Evolutionary conservation across 148 eudicot species (phyloP), one percentile per base, ranked within the genome.

Genomic region (Dianthus caryophyllus): DNA sequence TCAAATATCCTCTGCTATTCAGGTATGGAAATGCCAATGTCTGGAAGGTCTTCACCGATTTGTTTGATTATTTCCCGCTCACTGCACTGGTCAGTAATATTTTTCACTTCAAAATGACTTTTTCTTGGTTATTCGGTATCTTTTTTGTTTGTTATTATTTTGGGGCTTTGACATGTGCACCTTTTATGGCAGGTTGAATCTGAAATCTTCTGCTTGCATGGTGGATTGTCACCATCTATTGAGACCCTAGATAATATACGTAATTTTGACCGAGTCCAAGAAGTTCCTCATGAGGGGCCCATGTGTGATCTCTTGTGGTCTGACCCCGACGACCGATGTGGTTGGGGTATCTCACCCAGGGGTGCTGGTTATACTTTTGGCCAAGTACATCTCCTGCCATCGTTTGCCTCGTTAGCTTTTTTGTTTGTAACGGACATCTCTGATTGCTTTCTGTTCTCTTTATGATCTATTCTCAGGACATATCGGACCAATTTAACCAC

Each of bases 21-120:
- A 94, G 99, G 90, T 94, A 94, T 69, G 99, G 99, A 10, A 94
- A 84, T 82, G 99, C 99, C 43, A 94, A 84, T 82, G 99, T 94
- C 53, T 94, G 99, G 99, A 94, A 94, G 90, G 87, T 71, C 70
- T 94, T 94, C 83, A 94, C 99, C 6, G 99, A 94, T 73, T 85
- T 94, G 65, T 94, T 94, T 67, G 99, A 94, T 80, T 94, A 88
- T 76, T 88, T 94, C 71, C 99, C 99, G 2, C 84, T 94, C 68
- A 94, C 99, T 73, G 99, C 99, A 31, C 74, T 94, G 97, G 99
- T 94, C 67, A 81, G 98, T 78, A 66, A 39, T 49, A 12, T 54
- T 30, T n/a, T 61, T 61, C 10, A 13, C 12, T 3, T 8, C 22
- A n/a, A n/a, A n/a, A n/a, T n/a, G 41, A 15, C 27, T 7, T 56